These are phyloP conservation scores for Penicillium taxi DNA, from an alignment of 495 filamentous ascomycete species.

Conservation along the genomic window DNA sequence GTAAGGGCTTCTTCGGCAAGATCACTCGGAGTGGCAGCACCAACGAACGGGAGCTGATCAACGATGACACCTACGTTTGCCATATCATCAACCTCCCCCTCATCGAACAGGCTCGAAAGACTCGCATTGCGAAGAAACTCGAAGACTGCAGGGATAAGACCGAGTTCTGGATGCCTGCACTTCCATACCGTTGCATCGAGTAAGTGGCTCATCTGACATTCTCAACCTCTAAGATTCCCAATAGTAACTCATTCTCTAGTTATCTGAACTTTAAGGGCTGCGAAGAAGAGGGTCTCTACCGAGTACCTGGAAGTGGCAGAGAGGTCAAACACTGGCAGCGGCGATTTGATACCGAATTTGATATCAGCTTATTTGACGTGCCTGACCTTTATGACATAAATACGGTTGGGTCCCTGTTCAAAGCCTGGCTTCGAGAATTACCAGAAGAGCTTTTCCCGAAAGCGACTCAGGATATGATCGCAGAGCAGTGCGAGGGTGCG, in stretches of 20 bases:
- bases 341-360: conserved; percentile 77
- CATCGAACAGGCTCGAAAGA: conserved; percentile 75
- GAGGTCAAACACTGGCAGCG: conserved; percentile 83
- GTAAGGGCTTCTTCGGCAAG: conserved; percentile 72
- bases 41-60: conserved; percentile 57
- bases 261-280: conserved; percentile 87
- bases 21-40: conserved; percentile 62
- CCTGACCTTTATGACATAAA: conserved; percentile 87
- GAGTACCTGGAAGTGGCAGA: conserved; percentile 74
- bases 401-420: conserved; percentile 85
- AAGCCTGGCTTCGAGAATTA: conserved; percentile 88
- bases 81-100: conserved; percentile 74
- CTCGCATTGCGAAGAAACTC: conserved; percentile 75
- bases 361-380: conserved; percentile 79
- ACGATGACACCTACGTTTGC: conserved; percentile 68
- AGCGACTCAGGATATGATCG: conserved; percentile 63
- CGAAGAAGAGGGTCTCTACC: conserved; percentile 83
- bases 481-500: conserved; percentile 63
- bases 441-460: conserved; percentile 87
- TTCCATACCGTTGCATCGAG: conserved; percentile 86
- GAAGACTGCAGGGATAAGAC: conserved; percentile 85
- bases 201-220: too few relatives aligned
- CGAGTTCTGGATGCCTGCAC: conserved; percentile 93
- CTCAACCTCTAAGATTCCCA: neutral
- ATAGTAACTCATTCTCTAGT: conserved; percentile 2